These are phyloP conservation scores for Tylopilus felleus DNA, from an alignment of 768 basidiomycete genomes.

Conservation along the genomic window DNA sequence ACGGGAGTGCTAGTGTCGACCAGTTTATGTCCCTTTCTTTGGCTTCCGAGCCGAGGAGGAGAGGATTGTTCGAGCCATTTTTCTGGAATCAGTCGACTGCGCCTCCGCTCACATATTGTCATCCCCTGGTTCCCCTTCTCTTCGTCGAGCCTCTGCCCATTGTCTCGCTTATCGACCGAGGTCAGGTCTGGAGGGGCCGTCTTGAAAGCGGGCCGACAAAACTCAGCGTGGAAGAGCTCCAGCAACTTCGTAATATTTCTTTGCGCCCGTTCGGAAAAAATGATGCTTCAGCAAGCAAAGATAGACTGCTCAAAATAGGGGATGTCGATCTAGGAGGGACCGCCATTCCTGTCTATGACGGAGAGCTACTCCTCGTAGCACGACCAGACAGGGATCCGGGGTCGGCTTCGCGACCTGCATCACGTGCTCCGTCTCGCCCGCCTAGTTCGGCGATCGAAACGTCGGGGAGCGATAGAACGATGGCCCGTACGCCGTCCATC, in stretches of 20 bases:
- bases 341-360: constrained; percentile 68
- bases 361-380: constrained; percentile 70
- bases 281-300: constrained; percentile 19
- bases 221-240: constrained; percentile 52
- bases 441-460: constrained; percentile 57
- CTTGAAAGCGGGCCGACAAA: constrained; percentile 57
- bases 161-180: constrained; percentile 64
- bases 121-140: constrained; percentile 60
- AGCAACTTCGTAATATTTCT: constrained; percentile 51
- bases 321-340: constrained; percentile 58
- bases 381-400: constrained; percentile 48
- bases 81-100: constrained; percentile 58
- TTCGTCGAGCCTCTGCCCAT: constrained; percentile 75
- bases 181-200: constrained; percentile 60
- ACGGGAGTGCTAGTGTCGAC: constrained; percentile 47
- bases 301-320: constrained; percentile 35
- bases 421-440: constrained; percentile 65
- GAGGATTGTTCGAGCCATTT: constrained; percentile 71
- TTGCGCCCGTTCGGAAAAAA: constrained; percentile 29
- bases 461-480: constrained; percentile 35
- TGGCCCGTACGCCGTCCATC: constrained; percentile 68
- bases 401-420: constrained; percentile 52
- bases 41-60: constrained; percentile 70
- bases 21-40: constrained; percentile 78
- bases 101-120: constrained; percentile 36